Evolutionary conservation across 106 monocot species (phyloP).

Genomic region (Acanthochlamys bracteata): DNA sequence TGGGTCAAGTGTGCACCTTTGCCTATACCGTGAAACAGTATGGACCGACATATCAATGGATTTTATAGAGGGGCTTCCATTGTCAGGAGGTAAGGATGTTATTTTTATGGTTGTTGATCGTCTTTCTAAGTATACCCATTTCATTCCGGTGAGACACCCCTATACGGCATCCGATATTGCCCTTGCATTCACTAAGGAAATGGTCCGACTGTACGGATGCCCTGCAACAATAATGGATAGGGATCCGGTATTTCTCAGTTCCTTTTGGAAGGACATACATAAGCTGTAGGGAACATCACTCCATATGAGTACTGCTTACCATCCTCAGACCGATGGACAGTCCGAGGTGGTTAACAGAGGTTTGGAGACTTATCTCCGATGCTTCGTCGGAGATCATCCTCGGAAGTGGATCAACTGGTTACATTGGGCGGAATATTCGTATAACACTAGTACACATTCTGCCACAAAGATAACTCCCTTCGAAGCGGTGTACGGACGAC

Average conservation of each 20-base stretch:
- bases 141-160: not conserved
- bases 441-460: not conserved
- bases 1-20: not conserved
- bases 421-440: not conserved
- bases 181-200: not conserved
- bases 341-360: not conserved
- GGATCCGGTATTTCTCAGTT: not conserved
- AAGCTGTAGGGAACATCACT: not conserved
- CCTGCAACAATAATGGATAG: not conserved
- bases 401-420: not conserved
- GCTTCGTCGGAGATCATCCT: not conserved
- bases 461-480: not conserved
- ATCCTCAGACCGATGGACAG: not conserved
- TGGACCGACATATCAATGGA: conserved; percentile 9
- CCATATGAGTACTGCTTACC: not conserved
- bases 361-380: not conserved
- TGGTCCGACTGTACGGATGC: not conserved
- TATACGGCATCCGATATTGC: not conserved
- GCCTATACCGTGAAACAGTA: not conserved
- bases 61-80: not conserved
- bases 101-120: not conserved
- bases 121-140: not conserved
- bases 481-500: not conserved
- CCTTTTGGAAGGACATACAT: not conserved
- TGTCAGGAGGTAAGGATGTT: too few relatives aligned